Evolutionary conservation across 2,329 filamentous ascomycete genomes (phyloP).

Genomic region (Neonectria faginata): DNA sequence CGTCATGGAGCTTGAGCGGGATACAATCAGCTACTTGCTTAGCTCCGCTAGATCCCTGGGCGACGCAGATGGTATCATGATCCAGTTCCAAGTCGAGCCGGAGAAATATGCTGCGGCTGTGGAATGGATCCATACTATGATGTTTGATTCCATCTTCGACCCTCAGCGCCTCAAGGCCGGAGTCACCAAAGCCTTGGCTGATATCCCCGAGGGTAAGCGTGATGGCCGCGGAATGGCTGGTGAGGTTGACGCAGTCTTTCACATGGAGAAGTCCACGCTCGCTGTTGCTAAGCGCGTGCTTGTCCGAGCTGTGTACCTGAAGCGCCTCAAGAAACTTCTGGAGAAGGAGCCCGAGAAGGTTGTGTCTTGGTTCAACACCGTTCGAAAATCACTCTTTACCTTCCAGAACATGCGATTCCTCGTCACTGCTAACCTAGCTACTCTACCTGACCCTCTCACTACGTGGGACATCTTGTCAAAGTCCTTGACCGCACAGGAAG

Average conservation of each 20-base stretch:
- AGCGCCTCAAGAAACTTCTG: slow-evolving; percentile 84
- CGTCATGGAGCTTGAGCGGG: slow-evolving; percentile 88
- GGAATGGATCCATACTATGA: slow-evolving; percentile 84
- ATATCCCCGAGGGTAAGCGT: slow-evolving; percentile 92
- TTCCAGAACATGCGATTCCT: slow-evolving; percentile 88
- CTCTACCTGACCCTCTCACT: slow-evolving; percentile 79
- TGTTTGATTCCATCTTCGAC: slow-evolving; percentile 92
- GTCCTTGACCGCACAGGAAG: slow-evolving; percentile 52
- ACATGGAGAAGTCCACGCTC: slow-evolving; percentile 81
- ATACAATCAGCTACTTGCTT: slow-evolving; percentile 87
- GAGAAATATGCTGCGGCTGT: slow-evolving; percentile 88
- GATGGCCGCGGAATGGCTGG: slow-evolving; percentile 77
- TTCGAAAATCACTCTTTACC: slow-evolving; percentile 81
- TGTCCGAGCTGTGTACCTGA: slow-evolving; percentile 88
- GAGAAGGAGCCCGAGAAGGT: slow-evolving; percentile 81
- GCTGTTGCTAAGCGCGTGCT: slow-evolving; percentile 83
- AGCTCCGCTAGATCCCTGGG: slow-evolving; percentile 75
- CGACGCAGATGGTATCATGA: slow-evolving; percentile 83
- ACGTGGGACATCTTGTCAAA: slow-evolving; percentile 74
- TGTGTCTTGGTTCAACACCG: slow-evolving; percentile 79
- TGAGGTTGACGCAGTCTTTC: slow-evolving; percentile 80
- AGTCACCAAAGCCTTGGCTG: slow-evolving; percentile 85
- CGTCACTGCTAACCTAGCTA: slow-evolving; percentile 82
- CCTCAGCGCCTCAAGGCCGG: slow-evolving; percentile 71
- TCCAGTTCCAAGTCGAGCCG: slow-evolving; percentile 87